Base-by-base conservation (phyloP, 2,329 filamentous ascomycete species). In the Colletotrichum spaethianum region DNA sequence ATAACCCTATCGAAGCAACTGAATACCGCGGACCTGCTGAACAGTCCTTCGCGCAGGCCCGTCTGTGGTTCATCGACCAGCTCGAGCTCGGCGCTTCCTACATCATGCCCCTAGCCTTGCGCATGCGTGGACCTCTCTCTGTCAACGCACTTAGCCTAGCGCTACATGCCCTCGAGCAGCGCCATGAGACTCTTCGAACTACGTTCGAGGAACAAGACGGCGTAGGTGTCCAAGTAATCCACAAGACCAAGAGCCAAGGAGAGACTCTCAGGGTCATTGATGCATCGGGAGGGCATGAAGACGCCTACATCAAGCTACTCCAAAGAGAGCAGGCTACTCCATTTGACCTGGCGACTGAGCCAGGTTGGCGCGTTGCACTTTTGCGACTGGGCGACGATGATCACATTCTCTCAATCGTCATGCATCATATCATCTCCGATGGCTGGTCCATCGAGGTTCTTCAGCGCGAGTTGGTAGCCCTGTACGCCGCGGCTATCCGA, bases 11-110 rank as follows among this genome's bases (percentile, higher is more conserved):
- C 28, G 9, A 23, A 11, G 1, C 56, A 12, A 23, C 56, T 7
- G 28, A 26, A 5, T 59, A 59, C 56, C 3, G 16, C 33, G 75
- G 75, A 6, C 75, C 75, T 6, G 69, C 75, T 20, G 71, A 76
- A 44, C 75, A 75, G 42, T 77, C 75, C 3, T 76, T 73, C 66
- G 75, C 74, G 8, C 75, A 77, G 52, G 71, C 71, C 31, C 73
- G 75, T 9, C 63, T 77, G 3, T 77, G 75, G 75, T 77, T 77
- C 64, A 56, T 77, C 23, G 75, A 77, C 3, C 70, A 75, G 56
- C 73, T 77, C 20, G 52, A 76, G 38, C 63, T 63, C 6, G 75
- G 68, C 14, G 23, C 62, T 0, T 52, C 66, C 4, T 75, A 75
- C 36, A 59, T 74, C 20, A 73, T 77, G 52, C 74, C 74, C 5